phyloP scores from a whole-genome alignment of 164 flowering plant genomes.

The Cinnamomum chago region DNA sequence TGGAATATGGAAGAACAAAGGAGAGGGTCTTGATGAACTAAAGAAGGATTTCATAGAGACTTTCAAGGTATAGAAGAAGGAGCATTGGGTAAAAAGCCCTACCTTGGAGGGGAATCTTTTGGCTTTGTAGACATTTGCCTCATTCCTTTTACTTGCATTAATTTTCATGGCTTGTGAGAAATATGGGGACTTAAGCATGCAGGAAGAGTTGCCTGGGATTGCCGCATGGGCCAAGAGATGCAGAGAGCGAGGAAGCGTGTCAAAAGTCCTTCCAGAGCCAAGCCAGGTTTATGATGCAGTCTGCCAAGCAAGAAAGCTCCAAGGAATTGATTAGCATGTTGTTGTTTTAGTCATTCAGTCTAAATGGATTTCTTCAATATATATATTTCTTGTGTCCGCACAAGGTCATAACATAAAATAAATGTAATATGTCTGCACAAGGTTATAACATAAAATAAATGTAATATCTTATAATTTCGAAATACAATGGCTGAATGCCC shows the following conservation, averaged over 20 bases:
- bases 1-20: background rate
- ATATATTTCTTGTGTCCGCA: too few species aligned
- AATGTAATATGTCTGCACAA: too few species aligned
- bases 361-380: too few species aligned
- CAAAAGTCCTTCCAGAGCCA: background rate
- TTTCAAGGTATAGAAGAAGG: too few species aligned
- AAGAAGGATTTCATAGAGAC: background rate
- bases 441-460: too few species aligned
- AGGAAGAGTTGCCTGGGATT: constrained; percentile 10
- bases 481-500: too few species aligned
- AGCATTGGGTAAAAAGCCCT: constrained; percentile 10
- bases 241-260: background rate
- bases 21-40: background rate
- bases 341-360: too few species aligned
- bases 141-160: constrained; percentile 5
- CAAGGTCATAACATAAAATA: too few species aligned
- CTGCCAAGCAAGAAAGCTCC: too few species aligned
- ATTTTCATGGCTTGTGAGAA: constrained; percentile 12
- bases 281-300: background rate
- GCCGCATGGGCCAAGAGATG: constrained; percentile 13
- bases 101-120: constrained; percentile 14
- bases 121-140: constrained; percentile 15
- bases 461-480: too few species aligned
- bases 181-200: constrained; percentile 7
- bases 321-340: too few species aligned